Evolutionary conservation across 2,329 filamentous ascomycete species (phyloP).

Genomic region (Fusarium sp.): DNA sequence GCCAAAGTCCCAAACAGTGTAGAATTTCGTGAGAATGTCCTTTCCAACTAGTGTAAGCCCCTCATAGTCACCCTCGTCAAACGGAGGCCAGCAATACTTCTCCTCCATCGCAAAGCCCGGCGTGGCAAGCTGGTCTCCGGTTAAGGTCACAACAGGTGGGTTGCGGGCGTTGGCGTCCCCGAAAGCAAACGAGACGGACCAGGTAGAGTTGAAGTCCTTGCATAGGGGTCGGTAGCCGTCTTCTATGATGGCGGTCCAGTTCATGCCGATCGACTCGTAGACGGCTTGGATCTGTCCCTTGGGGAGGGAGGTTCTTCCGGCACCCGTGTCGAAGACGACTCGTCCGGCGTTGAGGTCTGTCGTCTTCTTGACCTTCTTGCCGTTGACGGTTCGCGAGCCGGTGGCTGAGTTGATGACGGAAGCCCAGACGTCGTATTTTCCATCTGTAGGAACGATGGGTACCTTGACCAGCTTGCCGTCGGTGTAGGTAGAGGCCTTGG

Average conservation of each 20-base stretch:
- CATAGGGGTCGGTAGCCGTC: constrained; percentile 48
- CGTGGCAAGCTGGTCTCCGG: constrained; percentile 47
- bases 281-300: constrained; percentile 40
- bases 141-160: constrained; percentile 45
- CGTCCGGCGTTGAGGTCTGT: constrained; percentile 23
- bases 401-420: constrained; percentile 19
- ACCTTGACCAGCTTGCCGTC: constrained; percentile 41
- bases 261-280: constrained; percentile 52
- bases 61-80: constrained; percentile 41
- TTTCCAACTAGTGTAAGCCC: constrained; percentile 50
- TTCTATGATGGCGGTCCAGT: constrained; percentile 47
- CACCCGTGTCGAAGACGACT: constrained; percentile 52
- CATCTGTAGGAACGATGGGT: constrained; percentile 29
- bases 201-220: constrained; percentile 51
- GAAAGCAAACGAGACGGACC: constrained; percentile 48
- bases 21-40: constrained; percentile 47
- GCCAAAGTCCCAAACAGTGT: constrained; percentile 52
- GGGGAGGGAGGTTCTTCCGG: constrained; percentile 44
- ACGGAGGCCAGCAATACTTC: constrained; percentile 52
- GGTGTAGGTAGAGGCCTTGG: constrained; percentile 46
- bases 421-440: constrained; percentile 50
- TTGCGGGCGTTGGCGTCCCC: constrained; percentile 18
- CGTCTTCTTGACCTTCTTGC: constrained; percentile 15
- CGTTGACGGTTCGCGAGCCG: constrained; percentile 29
- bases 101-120: constrained; percentile 49